phyloP scores from a whole-genome alignment of 352 stramenopile species.

The Pythium guiyangense region DNA sequence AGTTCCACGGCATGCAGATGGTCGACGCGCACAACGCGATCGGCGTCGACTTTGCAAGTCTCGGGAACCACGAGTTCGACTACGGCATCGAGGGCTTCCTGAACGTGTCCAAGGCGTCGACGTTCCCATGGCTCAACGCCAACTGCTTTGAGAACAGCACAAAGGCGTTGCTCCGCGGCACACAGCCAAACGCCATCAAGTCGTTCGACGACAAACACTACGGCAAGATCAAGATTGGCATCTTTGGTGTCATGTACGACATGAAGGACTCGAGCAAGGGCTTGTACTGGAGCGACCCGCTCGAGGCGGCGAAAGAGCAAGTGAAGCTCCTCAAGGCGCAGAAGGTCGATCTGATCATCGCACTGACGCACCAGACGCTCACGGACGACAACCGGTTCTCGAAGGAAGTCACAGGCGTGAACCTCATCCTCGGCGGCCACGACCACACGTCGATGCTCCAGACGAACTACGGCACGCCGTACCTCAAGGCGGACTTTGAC shows the following conservation, averaged over 20 bases:
- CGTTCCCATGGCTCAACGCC: too few species aligned
- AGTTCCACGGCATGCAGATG: slow-evolving; percentile 82
- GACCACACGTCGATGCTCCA: too few species aligned
- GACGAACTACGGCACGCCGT: too few species aligned
- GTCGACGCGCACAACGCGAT: slow-evolving; percentile 70
- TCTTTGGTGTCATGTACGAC: too few species aligned
- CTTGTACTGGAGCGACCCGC: too few species aligned
- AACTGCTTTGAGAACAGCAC: slow-evolving; percentile 53
- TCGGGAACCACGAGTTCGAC: slow-evolving; percentile 82
- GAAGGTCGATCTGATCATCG: slow-evolving; percentile 69
- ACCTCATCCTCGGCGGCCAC: slow-evolving; percentile 72
- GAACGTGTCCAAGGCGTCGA: slow-evolving; percentile 50
- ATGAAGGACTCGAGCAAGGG: too few species aligned
- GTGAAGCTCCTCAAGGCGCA: slow-evolving; percentile 33
- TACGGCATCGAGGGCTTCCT: slow-evolving; percentile 73
- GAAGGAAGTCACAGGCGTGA: slow-evolving; percentile 53
- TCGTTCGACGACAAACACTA: too few species aligned
- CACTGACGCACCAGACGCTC: slow-evolving; percentile 63
- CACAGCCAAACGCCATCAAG: slow-evolving; percentile 30
- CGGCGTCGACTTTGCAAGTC: slow-evolving; percentile 63
- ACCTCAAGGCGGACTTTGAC: slow-evolving; percentile 62
- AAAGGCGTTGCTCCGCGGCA: slow-evolving; percentile 46
- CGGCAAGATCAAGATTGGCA: too few species aligned
- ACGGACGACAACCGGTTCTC: slow-evolving; percentile 70
- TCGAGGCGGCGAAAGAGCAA: slow-evolving; percentile 41